Base-by-base conservation (phyloP, 2,329 filamentous ascomycete species). In the Dryadomyces quercus-mongolicae region DNA sequence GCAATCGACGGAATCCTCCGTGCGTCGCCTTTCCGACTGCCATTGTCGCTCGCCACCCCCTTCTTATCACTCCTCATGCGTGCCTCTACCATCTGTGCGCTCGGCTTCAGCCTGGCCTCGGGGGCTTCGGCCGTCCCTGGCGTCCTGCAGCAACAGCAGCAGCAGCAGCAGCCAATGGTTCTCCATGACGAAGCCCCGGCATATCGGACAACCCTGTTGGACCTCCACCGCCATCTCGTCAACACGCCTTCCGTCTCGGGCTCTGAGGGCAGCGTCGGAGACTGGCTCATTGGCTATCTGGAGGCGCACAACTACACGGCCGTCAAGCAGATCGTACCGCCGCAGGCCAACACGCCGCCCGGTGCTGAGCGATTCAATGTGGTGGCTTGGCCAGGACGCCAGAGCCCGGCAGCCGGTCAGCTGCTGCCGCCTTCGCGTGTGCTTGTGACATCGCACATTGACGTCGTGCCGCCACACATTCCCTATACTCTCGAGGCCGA, bases 371-470 rank as follows among this genome's bases (percentile, higher is more conserved):
- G 86, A 45, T 90, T 85, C 73, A 95, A 95, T 63, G 74, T 95
- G 50, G 72, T 91, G 44, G 90, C 90, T 2, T 89, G 74, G 74
- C 22, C 65, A 68, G 49, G 67, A 69, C 16, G 40, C 10, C 18
- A 9, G 21, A 3, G 13, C 6, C 22, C 48, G 20, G 2, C 10
- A 5, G 5, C 25, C 5, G 22, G n/a, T 12, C 5, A 22, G 18
- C 38, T 12, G 16, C 12, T 22, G 16, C 40, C 46, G 0, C 36
- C 56, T 10, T 77, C 82, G 1, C 76, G 75, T 38, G 72, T 88
- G 12, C 71, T 89, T n/a, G 68, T 91, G 1, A 83, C 83, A 1
- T 90, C 85, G 55, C 90, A 95, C 66, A 92, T 95, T 62, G 91
- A 96, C 62, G 78, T 78, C 2, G 84, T 88, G 0, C 85, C 86